A percentile compares a stretch with the other conserved stretches of the same genome.
Conservation (phyloP, 2,329 filamentous ascomycete species). For the Talaromyces sp. region DNA sequence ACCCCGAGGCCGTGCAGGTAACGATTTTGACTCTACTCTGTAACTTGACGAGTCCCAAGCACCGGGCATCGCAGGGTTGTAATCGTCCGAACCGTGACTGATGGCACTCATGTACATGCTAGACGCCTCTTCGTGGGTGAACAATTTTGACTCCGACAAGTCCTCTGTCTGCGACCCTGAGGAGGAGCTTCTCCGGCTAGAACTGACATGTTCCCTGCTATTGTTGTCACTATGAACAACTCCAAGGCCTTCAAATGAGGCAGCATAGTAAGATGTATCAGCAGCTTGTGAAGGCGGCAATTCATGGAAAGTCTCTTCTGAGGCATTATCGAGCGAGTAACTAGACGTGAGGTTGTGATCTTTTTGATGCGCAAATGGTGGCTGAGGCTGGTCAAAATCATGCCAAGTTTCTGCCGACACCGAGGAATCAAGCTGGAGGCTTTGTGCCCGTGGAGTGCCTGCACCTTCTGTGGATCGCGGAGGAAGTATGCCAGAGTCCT, state of each 20-base stretch:
- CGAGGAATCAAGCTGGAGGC: constrained; percentile 11
- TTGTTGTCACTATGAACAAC: neutral
- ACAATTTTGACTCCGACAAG: constrained; percentile 42
- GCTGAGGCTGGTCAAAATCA: constrained; percentile 6
- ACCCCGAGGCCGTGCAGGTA: constrained; percentile 1
- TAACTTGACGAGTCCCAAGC: constrained; percentile 33
- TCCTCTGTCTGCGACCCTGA: constrained; percentile 22
- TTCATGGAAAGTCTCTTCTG: neutral
- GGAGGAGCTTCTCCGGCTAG: constrained; percentile 19
- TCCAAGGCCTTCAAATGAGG: neutral
- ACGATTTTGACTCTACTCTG: constrained; percentile 7
- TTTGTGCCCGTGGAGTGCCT: constrained; percentile 16
- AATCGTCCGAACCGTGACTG: constrained; percentile 32
- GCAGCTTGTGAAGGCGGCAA: neutral
- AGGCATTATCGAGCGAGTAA: neutral
- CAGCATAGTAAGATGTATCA: constrained; percentile 1
- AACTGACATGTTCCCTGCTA: neutral
- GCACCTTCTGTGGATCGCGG: constrained; percentile 8
- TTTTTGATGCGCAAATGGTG: neutral
- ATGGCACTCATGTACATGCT: constrained; percentile 53
- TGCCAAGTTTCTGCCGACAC: constrained; percentile 1
- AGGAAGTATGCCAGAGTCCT: constrained; percentile 16
- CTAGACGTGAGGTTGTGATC: neutral
- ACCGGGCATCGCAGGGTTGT: constrained; percentile 34
- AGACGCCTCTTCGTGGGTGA: constrained; percentile 45